Percentiles rank a stretch among this genome's conserved stretches.
These are phyloP conservation scores for Euphorbia corollata DNA, from an alignment of 441 rosid species.

Conservation along the genomic window DNA sequence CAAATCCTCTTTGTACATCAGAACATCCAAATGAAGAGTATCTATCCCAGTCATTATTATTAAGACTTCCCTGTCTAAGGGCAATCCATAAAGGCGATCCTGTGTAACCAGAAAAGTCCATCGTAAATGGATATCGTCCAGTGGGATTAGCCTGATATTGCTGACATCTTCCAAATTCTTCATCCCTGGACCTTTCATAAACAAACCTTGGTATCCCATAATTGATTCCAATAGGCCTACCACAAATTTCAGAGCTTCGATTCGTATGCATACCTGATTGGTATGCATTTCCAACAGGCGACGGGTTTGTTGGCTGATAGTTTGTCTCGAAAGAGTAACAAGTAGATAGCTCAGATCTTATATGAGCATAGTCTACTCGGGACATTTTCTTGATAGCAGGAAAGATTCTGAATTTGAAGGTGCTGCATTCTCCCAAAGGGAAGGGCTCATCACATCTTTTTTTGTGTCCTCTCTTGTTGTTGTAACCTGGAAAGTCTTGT, in stretches of 20 bases:
- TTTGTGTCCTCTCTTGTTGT: conserved; percentile 49
- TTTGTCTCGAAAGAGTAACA: neutral
- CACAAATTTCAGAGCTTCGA: neutral
- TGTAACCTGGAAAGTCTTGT: conserved; percentile 45
- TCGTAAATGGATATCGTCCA: no score
- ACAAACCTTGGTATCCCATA: no score
- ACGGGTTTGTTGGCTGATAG: neutral
- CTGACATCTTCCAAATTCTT: no score
- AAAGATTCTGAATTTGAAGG: conserved; percentile 39
- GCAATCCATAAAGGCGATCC: no score
- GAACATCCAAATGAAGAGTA: neutral
- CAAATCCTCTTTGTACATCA: neutral
- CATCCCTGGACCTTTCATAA: no score
- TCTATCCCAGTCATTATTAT: no score
- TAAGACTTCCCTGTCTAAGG: no score
- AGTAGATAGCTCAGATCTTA: no score
- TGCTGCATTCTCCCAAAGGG: conserved; percentile 37
- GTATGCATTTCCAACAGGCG: neutral
- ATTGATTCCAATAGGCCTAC: no score
- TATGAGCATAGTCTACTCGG: no score
- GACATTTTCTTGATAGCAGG: conserved; percentile 19
- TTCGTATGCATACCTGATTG: neutral
- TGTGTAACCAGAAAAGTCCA: no score
- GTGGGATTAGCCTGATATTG: no score
- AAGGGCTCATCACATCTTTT: conserved; percentile 41